phyloP scores from a whole-genome alignment of 148 eudicot genomes.

The Cornus florida region DNA sequence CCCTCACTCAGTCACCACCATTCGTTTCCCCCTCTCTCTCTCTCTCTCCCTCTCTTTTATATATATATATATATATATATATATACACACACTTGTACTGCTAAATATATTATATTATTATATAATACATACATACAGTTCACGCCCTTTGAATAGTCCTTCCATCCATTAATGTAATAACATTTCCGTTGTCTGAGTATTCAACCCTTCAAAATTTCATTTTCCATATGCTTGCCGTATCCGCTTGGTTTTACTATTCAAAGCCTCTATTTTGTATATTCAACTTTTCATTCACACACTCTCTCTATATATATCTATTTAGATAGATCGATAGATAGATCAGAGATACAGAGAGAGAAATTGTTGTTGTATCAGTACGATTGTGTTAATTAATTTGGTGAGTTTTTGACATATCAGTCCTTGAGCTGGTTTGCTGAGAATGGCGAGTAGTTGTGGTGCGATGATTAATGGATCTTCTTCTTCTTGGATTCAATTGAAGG shows the following conservation, averaged over 20 bases:
- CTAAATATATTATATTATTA: too few species aligned
- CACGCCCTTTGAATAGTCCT: neutral
- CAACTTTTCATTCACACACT: too few species aligned
- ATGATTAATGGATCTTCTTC: constrained; percentile 34
- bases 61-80: neutral
- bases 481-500: constrained; percentile 27
- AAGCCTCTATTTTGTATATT: neutral
- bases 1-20: too few species aligned
- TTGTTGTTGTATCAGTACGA: neutral
- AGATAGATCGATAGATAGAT: neutral
- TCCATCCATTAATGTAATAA: neutral
- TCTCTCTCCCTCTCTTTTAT: neutral
- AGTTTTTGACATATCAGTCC: too few species aligned
- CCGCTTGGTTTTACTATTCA: neutral
- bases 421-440: neutral
- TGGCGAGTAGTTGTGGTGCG: constrained; percentile 39
- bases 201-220: neutral
- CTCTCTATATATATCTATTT: neutral
- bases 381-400: too few species aligned
- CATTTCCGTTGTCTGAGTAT: neutral
- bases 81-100: too few species aligned
- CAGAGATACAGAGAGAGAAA: neutral
- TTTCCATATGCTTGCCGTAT: neutral
- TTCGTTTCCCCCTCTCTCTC: neutral
- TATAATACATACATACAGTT: too few species aligned